Evolutionary conservation across 345 rosid genomes (phyloP), one percentile per base, ranked within the genome.

Genomic region (Lepidium sativum): DNA sequence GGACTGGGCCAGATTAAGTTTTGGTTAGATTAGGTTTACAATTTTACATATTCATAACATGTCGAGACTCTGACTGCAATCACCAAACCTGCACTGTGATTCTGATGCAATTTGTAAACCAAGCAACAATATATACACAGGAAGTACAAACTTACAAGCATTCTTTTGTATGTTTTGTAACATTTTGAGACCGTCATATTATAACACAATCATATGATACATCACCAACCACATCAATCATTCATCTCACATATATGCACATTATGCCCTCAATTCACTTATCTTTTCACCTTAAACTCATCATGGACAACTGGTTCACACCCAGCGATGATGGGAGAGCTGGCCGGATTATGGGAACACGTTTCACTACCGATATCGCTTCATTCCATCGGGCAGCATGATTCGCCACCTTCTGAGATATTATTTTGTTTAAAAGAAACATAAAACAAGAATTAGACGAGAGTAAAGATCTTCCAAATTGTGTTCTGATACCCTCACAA

Each of bases 381-480:
- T 94, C 95, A 4, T 90, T 88, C 39, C 89, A 88, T 53, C 88
- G 88, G 44, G 90, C 86, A 13, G 86, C 83, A 11, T 85, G 95
- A 56, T 79, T 88, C 64, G 47, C 86, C 40, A 68, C 47, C 69
- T 54, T 60, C 77, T 73, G 63, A 44, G 32, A 35, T 23, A 34
- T 12, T 2, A 31, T 32, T 16, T 37, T 8, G 34, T 60, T 27
- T 20, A 31, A 49, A 37, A 48, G 31, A 63, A 3, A 35, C 1
- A 47, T 2, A 14, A 40, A 35, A 51, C 23, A 58, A 41, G 61
- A 57, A 72, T 58, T 61, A 72, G 32, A 34, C 27, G 11, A 47
- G 54, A 54, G 56, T 34, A 3, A 13, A 31, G 3, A 0, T 10
- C 23, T 50, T 60, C 20, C 43, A 6, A 8, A 56, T 25, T 68